These are phyloP conservation scores for Boletus rex-veris DNA, from an alignment of 768 basidiomycete genomes.

Conservation along the genomic window DNA sequence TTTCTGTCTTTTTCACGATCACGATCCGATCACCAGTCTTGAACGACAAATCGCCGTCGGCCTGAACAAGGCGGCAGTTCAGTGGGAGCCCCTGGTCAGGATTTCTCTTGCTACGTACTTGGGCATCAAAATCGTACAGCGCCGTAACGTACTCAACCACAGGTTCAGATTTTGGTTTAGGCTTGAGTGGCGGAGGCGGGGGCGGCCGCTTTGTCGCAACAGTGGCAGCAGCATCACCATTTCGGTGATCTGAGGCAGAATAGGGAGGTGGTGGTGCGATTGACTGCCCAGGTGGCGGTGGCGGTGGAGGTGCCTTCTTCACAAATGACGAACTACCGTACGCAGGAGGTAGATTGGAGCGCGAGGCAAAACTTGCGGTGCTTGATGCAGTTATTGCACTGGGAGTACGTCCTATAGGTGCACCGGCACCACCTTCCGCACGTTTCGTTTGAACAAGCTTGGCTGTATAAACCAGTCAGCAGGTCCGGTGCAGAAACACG, in stretches of 20 bases:
- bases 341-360: slow-evolving; percentile 23
- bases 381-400: slow-evolving; percentile 27
- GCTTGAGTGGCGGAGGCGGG: slow-evolving; percentile 88
- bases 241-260: slow-evolving; percentile 18
- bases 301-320: slow-evolving; percentile 43
- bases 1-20: slow-evolving; percentile 76
- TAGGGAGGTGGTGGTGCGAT: slow-evolving; percentile 45
- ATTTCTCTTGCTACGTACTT: slow-evolving; percentile 42
- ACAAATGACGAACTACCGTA: slow-evolving; percentile 30
- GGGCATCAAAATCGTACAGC: slow-evolving; percentile 91
- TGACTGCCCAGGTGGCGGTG: slow-evolving; percentile 27
- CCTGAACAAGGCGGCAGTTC: slow-evolving; percentile 38
- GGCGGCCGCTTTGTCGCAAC: slow-evolving; percentile 70
- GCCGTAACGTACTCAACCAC: slow-evolving; percentile 80
- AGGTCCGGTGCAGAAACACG: background rate
- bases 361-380: slow-evolving; percentile 24
- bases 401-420: slow-evolving; percentile 35
- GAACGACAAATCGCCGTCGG: slow-evolving; percentile 91
- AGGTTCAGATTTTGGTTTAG: slow-evolving; percentile 72
- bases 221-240: slow-evolving; percentile 31
- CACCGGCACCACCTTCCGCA: slow-evolving; percentile 26
- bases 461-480: slow-evolving; percentile 39
- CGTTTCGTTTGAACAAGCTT: slow-evolving; percentile 63
- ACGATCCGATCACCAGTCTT: slow-evolving; percentile 87
- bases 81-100: background rate